Evolutionary conservation across 768 basidiomycete species (phyloP).

Genomic region (Macrolepiota albuminosa): DNA sequence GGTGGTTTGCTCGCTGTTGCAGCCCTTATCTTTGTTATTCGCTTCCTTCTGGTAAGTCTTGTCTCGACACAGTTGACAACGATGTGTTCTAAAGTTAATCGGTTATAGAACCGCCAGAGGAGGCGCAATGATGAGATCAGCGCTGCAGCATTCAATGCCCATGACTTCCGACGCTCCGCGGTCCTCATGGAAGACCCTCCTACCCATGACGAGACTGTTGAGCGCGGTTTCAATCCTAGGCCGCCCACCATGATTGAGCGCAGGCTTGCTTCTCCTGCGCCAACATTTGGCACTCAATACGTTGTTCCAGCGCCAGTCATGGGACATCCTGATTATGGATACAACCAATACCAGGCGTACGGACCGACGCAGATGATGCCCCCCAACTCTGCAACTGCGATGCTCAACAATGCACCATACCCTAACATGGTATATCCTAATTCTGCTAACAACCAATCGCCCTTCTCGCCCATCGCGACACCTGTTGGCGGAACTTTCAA

Average conservation of each 20-base stretch:
- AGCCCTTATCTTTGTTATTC: conserved; percentile 33
- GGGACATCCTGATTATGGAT: conserved; percentile 15
- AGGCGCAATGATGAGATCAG: conserved; percentile 33
- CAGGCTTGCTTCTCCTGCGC: conserved; percentile 23
- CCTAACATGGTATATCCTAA: conserved; percentile 32
- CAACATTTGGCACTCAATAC: conserved; percentile 29
- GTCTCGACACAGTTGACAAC: neutral
- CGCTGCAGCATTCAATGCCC: conserved; percentile 45
- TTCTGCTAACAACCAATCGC: conserved; percentile 28
- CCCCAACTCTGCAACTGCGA: conserved; percentile 21
- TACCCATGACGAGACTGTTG: conserved; percentile 33
- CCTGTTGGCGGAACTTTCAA: conserved; percentile 22
- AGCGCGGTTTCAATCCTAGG: conserved; percentile 44
- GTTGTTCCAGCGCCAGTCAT: conserved; percentile 20
- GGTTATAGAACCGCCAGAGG: conserved; percentile 32
- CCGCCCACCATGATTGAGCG: conserved; percentile 42
- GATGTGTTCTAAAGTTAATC: neutral
- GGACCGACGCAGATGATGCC: conserved; percentile 30
- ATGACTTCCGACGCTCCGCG: conserved; percentile 62
- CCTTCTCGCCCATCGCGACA: conserved; percentile 30
- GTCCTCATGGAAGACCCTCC: conserved; percentile 53
- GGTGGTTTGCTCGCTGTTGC: conserved; percentile 42
- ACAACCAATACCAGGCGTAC: conserved; percentile 26
- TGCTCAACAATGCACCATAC: conserved; percentile 13
- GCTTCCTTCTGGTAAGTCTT: conserved; percentile 42